Evolutionary conservation across 1,139 yeast species (phyloP).

Genomic region (Diutina mesorugosa): DNA sequence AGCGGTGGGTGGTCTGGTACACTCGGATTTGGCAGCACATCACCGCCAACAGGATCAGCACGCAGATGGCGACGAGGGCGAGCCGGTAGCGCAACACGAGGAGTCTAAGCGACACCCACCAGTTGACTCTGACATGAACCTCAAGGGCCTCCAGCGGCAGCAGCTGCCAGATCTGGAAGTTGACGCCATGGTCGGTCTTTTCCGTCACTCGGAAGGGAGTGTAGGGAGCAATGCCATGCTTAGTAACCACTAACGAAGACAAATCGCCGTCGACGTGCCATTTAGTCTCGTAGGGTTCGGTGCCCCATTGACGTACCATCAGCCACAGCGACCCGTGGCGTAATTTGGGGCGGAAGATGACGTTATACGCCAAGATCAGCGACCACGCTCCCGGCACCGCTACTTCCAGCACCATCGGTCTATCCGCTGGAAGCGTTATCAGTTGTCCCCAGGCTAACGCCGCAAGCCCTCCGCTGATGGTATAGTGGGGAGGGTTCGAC

Average conservation of each 20-base stretch:
- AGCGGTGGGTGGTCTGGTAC: constrained; percentile 25
- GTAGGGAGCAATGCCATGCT: constrained; percentile 75
- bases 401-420: constrained; percentile 36
- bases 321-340: not conserved
- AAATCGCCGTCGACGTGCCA: constrained; percentile 47
- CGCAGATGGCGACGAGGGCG: constrained; percentile 45
- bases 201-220: constrained; percentile 35
- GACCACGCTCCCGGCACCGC: constrained; percentile 46
- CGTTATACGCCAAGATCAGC: constrained; percentile 44
- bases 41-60: constrained; percentile 31
- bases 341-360: constrained; percentile 14
- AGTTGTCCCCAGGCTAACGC: not conserved
- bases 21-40: constrained; percentile 31
- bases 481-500: not conserved
- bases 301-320: constrained; percentile 51
- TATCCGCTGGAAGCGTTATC: constrained; percentile 9
- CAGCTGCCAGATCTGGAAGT: constrained; percentile 31
- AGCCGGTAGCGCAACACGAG: constrained; percentile 53
- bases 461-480: not conserved
- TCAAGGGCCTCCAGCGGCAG: constrained; percentile 12
- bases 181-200: constrained; percentile 15
- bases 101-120: constrained; percentile 33
- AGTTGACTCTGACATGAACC: constrained; percentile 25
- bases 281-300: constrained; percentile 63
- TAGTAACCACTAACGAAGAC: constrained; percentile 15